Base-by-base conservation (phyloP, 176 grass and related monocot genomes). In the Hordeum vulgare region DNA sequence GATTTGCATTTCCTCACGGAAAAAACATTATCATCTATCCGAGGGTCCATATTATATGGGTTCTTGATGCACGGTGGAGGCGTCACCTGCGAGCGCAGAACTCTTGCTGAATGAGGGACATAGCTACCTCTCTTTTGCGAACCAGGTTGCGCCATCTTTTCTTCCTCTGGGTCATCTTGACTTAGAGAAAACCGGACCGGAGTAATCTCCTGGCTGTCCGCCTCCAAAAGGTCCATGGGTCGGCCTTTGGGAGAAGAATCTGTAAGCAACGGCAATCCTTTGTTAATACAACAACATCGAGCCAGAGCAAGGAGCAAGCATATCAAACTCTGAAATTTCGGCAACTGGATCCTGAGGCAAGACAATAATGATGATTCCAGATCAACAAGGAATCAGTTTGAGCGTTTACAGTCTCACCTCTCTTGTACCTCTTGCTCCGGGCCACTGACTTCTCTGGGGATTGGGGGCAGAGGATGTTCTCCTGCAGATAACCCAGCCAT, bases 51-150 rank as follows among this genome's bases (percentile, higher is more conserved):
- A 28, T 85, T 88, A 47, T 98, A 98, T 2, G 87, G 93, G 65
- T 98, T 98, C 78, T 86, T 94, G 78, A 98, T 91, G 36, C 96
- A 98, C 4, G 93, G 93, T 4, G 96, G 96, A 76, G 96, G 93
- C 85, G 87, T 95, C 79, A 96, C 91, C 74, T 91, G 83, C 81
- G 91, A 92, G 40, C 96, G 91, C 74, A 98, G 68, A 86, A 89
- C 85, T 71, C 95, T 78, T 80, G 91, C 96, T 28, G 91, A 93
- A 47, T 90, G 81, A 7, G 96, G 93, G 31, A 98, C 91, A 89
- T 95, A 95, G 60, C 62, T 86, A 29, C 85, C 71, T 66, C 81
- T 95, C 87, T 85, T 95, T 39, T 88, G 77, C 31, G 76, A 65
- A 10, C 10, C 66, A 61, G 61, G 75, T 79, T 83, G 77, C 12